Base-by-base conservation (phyloP, 495 filamentous ascomycete genomes). In the Aspergillus baeticus region DNA sequence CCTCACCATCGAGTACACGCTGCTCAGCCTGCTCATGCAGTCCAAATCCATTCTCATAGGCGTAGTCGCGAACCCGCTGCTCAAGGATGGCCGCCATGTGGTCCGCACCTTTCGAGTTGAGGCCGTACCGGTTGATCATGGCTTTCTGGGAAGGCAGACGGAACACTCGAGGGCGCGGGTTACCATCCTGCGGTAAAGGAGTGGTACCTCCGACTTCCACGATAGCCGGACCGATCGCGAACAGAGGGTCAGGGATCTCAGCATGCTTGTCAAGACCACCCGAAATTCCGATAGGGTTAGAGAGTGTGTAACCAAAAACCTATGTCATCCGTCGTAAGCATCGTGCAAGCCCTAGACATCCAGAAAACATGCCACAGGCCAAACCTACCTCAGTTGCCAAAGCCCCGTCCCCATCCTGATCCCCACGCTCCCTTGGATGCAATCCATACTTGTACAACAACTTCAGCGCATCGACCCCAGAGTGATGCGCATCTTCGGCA, bases 231-330 rank as follows among this genome's bases (percentile, higher is more conserved):
- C 93, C 93, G 6, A 96, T 78, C 2, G 84, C 87, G 55, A 96
- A 87, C 10, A 98, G 80, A 2, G 86, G 77, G 57, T 91, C 87
- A 5, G 91, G 89, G 50, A 96, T 86, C 15, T 95, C 89, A 38
- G 85, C 95, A 66, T 95, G 81, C 73, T 98, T 98, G 76, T 98
- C 94, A 14, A 98, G 82, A 33, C 94, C 94, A 8, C 90, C 95
- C 6, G 92, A 95, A 44, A 91, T 96, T 43, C 85, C 95, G 56
- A 98, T 85, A 0, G 94, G 94, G 68, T 96, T 96, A 52, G 79
- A 74, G 26, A 98, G 78, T 10, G 71, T 80, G 49, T 88, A 82
- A 14, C 90, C 92, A 66, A 96, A 98, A 17, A 98, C 83, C 69
- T 83, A 56, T 18, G 15, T 6, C 46, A 11, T 14, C 26, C 21